Percentiles rank a stretch among this genome's conserved stretches.
These are phyloP conservation scores for Ramularia endophylla DNA, from an alignment of 2,329 filamentous ascomycete species.

Conservation along the genomic window DNA sequence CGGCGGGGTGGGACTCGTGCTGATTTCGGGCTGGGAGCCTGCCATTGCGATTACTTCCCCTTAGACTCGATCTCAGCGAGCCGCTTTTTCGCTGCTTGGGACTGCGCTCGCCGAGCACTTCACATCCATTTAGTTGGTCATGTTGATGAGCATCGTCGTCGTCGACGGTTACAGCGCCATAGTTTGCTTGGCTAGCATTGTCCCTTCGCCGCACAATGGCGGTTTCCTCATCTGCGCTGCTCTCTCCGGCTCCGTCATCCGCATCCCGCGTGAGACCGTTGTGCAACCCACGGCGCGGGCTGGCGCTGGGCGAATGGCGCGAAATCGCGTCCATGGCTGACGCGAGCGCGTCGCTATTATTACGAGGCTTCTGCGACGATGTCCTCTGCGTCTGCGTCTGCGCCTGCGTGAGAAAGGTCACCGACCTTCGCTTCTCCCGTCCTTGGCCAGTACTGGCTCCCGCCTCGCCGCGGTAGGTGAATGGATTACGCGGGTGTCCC, in stretches of 20 bases:
- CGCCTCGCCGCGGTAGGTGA: constrained; percentile 7
- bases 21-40: constrained; percentile 2
- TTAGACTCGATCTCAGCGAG: constrained; percentile 8
- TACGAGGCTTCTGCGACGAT: constrained; percentile 6
- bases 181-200: constrained; percentile 6
- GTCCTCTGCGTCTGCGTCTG: constrained; percentile 2
- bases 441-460: background rate
- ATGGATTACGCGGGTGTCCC: constrained; percentile 16
- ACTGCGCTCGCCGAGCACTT: constrained; percentile 1
- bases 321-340: constrained; percentile 8
- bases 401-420: constrained; percentile 6
- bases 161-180: constrained; percentile 22
- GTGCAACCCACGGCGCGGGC: constrained; percentile 8
- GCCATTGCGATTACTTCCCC: constrained; percentile 6
- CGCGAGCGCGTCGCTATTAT: background rate
- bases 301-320: constrained; percentile 7
- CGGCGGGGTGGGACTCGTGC: constrained; percentile 4
- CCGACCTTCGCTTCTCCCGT: constrained; percentile 9
- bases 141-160: constrained; percentile 14
- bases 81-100: constrained; percentile 17
- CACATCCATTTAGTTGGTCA: constrained; percentile 6
- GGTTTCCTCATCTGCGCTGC: constrained; percentile 38
- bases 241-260: constrained; percentile 25
- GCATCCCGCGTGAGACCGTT: constrained; percentile 8
- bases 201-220: constrained; percentile 31